Conservation (phyloP, 805 yeast species). For the Kodamaea leandrae region DNA sequence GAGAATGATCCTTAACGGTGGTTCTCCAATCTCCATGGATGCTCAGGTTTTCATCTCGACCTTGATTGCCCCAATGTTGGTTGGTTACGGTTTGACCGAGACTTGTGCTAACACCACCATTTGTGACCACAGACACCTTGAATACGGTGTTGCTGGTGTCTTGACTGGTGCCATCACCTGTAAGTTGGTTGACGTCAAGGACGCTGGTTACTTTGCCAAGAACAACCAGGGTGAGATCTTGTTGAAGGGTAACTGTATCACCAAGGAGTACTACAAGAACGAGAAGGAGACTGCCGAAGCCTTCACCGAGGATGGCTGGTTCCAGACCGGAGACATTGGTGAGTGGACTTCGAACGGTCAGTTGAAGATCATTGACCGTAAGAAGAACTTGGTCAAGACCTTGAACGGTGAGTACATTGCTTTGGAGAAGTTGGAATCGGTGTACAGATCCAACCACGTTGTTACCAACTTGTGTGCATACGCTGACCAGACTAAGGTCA, state of each 20-base stretch:
- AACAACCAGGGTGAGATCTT: conserved; percentile 91
- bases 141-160: conserved; percentile 77
- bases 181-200: conserved; percentile 86
- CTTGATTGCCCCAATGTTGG: conserved; percentile 77
- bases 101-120: conserved; percentile 87
- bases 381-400: conserved; percentile 94
- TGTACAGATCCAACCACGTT: conserved; percentile 77
- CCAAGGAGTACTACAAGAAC: conserved; percentile 78
- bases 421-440: conserved; percentile 86
- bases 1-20: conserved; percentile 78
- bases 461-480: conserved; percentile 87
- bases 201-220: conserved; percentile 87
- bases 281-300: conserved; percentile 75
- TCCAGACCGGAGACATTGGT: conserved; percentile 94
- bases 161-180: conserved; percentile 79
- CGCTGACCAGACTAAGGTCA: conserved; percentile 83
- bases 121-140: conserved; percentile 61
- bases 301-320: conserved; percentile 85
- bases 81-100: conserved; percentile 97
- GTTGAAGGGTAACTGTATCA: conserved; percentile 71
- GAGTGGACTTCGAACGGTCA: conserved; percentile 84
- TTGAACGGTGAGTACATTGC: conserved; percentile 97
- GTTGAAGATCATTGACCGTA: conserved; percentile 84
- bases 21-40: conserved; percentile 79
- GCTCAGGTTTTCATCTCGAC: conserved; percentile 80